phyloP scores from a whole-genome alignment of 2,329 filamentous ascomycete species.

The Scedosporium dehoogii region DNA sequence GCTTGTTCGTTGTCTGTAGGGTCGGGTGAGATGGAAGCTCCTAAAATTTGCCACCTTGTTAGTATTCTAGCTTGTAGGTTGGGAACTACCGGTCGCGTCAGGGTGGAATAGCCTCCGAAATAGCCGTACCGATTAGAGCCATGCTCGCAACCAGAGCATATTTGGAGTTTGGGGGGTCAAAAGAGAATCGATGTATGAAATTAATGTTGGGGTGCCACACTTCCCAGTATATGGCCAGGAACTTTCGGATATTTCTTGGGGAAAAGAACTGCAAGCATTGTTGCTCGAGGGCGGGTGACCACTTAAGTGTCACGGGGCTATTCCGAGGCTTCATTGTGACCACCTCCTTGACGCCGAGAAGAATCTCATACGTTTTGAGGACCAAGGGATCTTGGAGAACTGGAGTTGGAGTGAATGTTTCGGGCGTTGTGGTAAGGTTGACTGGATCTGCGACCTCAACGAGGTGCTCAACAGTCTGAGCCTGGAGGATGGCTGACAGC shows the following conservation, averaged over 20 bases:
- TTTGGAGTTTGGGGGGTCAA: constrained; percentile 19
- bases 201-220: constrained; percentile 26
- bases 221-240: constrained; percentile 23
- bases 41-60: constrained; percentile 3
- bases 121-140: constrained; percentile 20
- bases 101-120: neutral
- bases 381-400: constrained; percentile 20
- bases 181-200: constrained; percentile 23
- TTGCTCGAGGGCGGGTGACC: constrained; percentile 21
- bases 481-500: constrained; percentile 10
- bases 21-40: constrained; percentile 20
- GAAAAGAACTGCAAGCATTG: constrained; percentile 17
- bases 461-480: neutral
- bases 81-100: neutral
- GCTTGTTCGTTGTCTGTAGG: constrained; percentile 19
- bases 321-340: constrained; percentile 23
- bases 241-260: constrained; percentile 18
- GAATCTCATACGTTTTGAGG: constrained; percentile 23
- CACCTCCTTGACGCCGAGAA: constrained; percentile 22
- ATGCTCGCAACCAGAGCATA: constrained; percentile 22
- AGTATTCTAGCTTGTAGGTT: constrained; percentile 3
- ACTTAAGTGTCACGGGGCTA: constrained; percentile 21
- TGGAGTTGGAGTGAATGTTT: neutral
- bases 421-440: constrained; percentile 8
- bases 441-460: neutral